Percentiles rank a stretch among this genome's conserved stretches.
Conservation (phyloP, 2,329 filamentous ascomycete species). For the Fusarium concolor region DNA sequence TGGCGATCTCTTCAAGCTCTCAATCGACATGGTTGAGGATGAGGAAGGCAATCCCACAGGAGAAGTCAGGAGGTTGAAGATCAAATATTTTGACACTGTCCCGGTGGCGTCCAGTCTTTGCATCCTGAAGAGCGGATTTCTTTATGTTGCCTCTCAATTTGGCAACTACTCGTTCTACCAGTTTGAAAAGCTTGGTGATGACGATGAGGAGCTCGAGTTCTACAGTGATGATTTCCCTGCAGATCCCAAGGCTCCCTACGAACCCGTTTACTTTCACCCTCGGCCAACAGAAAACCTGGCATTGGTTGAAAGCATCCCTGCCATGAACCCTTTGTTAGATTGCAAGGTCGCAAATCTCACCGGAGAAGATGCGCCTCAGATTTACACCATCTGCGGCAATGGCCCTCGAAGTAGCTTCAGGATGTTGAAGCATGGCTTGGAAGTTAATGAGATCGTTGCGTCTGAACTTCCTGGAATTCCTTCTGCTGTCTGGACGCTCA, state of each 20-base stretch:
- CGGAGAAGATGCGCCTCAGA: constrained; percentile 93
- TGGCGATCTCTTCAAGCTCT: constrained; percentile 98
- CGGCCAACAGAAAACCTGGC: constrained; percentile 84
- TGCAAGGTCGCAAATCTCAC: constrained; percentile 92
- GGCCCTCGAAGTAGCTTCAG: constrained; percentile 91
- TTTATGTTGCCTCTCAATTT: constrained; percentile 91
- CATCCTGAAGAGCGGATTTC: constrained; percentile 94
- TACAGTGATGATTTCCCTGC: constrained; percentile 83
- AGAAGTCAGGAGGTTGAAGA: constrained; percentile 84
- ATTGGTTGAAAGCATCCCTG: constrained; percentile 84
- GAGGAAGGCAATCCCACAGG: constrained; percentile 80
- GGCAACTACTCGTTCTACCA: constrained; percentile 97
- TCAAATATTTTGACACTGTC: constrained; percentile 98
- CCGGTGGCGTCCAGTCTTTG: constrained; percentile 88
- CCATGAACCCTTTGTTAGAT: constrained; percentile 91
- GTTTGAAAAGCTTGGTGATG: constrained; percentile 96
- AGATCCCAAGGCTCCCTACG: constrained; percentile 77
- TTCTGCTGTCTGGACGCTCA: constrained; percentile 94
- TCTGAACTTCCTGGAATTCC: constrained; percentile 91
- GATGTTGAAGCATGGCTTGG: constrained; percentile 90
- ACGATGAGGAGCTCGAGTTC: constrained; percentile 90
- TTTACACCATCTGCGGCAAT: constrained; percentile 91
- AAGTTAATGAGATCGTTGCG: constrained; percentile 95
- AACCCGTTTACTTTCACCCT: constrained; percentile 87
- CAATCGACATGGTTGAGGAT: constrained; percentile 89